Conservation (phyloP, 2,329 filamentous ascomycete genomes). For the Dactylonectria estremocensis region DNA sequence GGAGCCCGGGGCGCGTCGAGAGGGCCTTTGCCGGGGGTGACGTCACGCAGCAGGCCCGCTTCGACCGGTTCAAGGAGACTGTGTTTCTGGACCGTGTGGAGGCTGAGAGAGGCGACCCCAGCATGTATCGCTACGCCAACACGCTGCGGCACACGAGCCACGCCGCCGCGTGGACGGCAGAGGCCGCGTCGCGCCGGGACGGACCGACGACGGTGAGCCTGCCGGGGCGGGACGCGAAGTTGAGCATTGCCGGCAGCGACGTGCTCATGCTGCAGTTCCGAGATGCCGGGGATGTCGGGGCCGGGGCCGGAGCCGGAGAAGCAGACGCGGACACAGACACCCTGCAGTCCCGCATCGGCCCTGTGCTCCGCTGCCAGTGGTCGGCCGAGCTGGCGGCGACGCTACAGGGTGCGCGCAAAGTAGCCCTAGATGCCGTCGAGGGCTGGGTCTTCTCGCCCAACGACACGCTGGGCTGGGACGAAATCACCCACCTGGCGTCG, state of each 20-base stretch:
- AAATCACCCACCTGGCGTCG: slow-evolving; percentile 49
- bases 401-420: slow-evolving; percentile 41
- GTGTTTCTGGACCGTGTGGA: slow-evolving; percentile 41
- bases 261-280: slow-evolving; percentile 49
- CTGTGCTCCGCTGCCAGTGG: slow-evolving; percentile 48
- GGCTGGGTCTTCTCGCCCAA: slow-evolving; percentile 37
- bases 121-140: slow-evolving; percentile 34
- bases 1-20: slow-evolving; percentile 31
- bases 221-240: slow-evolving; percentile 41
- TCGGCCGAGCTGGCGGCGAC: slow-evolving; percentile 47
- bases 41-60: slow-evolving; percentile 9
- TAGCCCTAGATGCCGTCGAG: slow-evolving; percentile 51
- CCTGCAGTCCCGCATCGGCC: slow-evolving; percentile 44
- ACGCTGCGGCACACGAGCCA: slow-evolving; percentile 29
- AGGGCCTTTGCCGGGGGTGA: slow-evolving; percentile 32
- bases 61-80: slow-evolving; percentile 35
- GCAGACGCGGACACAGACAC: slow-evolving; percentile 33
- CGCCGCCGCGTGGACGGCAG: slow-evolving; percentile 26
- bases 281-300: slow-evolving; percentile 34
- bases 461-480: slow-evolving; percentile 44
- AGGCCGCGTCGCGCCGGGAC: neutral
- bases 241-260: slow-evolving; percentile 46
- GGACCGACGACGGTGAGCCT: slow-evolving; percentile 44
- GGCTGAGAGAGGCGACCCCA: slow-evolving; percentile 36
- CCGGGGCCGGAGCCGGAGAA: slow-evolving; percentile 3